Evolutionary conservation across 2,329 filamentous ascomycete species (phyloP).

Genomic region (Diaporthe batatas): DNA sequence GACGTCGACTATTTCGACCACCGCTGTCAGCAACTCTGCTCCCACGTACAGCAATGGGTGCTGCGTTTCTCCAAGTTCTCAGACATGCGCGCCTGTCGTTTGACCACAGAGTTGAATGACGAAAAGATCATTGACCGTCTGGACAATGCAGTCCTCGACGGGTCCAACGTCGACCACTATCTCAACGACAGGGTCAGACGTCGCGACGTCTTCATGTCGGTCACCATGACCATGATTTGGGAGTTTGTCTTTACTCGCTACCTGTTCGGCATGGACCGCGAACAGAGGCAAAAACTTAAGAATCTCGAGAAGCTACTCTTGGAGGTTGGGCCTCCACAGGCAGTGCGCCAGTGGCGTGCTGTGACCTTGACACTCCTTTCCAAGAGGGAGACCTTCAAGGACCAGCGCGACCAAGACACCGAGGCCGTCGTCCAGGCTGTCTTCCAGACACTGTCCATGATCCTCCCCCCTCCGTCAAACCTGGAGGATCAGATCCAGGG

Average conservation of each 20-base stretch:
- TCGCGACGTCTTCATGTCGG: constrained; percentile 97
- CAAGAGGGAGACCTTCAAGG: constrained; percentile 81
- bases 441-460: constrained; percentile 83
- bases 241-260: constrained; percentile 98
- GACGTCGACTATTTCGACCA: constrained; percentile 97
- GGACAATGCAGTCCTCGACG: constrained; percentile 94
- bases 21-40: constrained; percentile 93
- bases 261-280: constrained; percentile 97
- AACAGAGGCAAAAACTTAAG: constrained; percentile 98
- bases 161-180: constrained; percentile 90
- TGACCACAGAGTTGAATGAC: constrained; percentile 86
- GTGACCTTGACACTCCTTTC: constrained; percentile 92
- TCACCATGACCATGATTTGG: constrained; percentile 99
- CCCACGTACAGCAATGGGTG: constrained; percentile 98
- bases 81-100: constrained; percentile 87
- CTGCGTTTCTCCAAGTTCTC: constrained; percentile 98
- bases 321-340: constrained; percentile 87
- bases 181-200: constrained; percentile 89
- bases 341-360: constrained; percentile 97
- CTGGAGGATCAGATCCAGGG: constrained; percentile 84
- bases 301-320: constrained; percentile 90
- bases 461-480: constrained; percentile 88
- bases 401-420: constrained; percentile 89
- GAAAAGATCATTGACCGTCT: constrained; percentile 95
- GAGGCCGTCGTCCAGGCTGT: constrained; percentile 96